Evolutionary conservation across 2,329 filamentous ascomycete genomes (phyloP).

Genomic region (Purpureocillium lavendulum): DNA sequence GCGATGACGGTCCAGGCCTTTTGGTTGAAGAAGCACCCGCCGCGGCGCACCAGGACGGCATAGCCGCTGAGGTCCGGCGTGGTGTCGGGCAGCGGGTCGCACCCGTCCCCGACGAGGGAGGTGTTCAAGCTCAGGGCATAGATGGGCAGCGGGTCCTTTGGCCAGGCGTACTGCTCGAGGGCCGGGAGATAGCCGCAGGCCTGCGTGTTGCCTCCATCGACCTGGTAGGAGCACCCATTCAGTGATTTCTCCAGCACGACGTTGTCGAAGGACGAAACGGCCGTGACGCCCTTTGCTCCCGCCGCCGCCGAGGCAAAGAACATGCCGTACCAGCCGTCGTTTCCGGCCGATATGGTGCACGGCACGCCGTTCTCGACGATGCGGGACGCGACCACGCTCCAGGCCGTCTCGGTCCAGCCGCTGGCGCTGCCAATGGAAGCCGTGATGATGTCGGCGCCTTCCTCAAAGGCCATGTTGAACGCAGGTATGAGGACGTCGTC

Average conservation of each 20-base stretch:
- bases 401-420: slow-evolving; percentile 44
- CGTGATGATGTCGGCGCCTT: slow-evolving; percentile 47
- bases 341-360: slow-evolving; percentile 44
- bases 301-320: no score
- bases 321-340: slow-evolving; percentile 25
- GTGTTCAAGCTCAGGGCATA: not conserved
- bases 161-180: slow-evolving; percentile 32
- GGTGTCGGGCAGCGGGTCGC: slow-evolving; percentile 1
- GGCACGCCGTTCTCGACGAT: slow-evolving; percentile 46
- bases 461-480: slow-evolving; percentile 51
- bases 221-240: no score
- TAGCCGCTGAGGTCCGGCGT: slow-evolving; percentile 1
- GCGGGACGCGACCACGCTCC: slow-evolving; percentile 38
- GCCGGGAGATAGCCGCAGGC: slow-evolving; percentile 33
- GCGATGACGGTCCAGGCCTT: slow-evolving; percentile 45
- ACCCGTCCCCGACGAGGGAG: not conserved
- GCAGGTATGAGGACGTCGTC: slow-evolving; percentile 51
- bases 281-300: no score
- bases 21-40: slow-evolving; percentile 31
- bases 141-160: slow-evolving; percentile 19
- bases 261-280: no score
- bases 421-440: slow-evolving; percentile 40
- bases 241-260: no score
- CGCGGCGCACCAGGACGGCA: slow-evolving; percentile 5
- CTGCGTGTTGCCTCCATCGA: slow-evolving; percentile 21